A percentile compares a stretch with the other conserved stretches of the same genome.
These are phyloP conservation scores for Glycine soja DNA, from an alignment of 306 rosid species.

Conservation along the genomic window DNA sequence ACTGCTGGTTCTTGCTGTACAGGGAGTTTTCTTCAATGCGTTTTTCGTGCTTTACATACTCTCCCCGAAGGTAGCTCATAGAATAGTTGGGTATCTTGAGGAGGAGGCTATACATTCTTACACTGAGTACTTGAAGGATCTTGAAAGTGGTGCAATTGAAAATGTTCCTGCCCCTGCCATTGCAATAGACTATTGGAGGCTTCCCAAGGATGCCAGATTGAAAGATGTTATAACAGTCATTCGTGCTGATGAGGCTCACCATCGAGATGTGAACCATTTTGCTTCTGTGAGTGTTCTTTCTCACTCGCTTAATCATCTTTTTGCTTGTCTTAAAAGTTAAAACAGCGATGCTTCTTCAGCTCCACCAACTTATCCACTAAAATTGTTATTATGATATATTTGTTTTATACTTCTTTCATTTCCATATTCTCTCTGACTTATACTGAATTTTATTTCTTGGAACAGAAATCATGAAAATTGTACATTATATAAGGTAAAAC, in stretches of 20 bases:
- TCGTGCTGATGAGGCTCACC: constrained; percentile 92
- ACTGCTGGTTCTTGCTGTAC: constrained; percentile 72
- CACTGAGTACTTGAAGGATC: constrained; percentile 65
- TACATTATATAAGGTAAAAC: not conserved
- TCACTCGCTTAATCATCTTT: constrained; percentile 13
- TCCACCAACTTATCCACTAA: not conserved
- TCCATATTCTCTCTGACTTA: not conserved
- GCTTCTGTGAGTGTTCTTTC: constrained; percentile 71
- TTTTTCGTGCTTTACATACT: constrained; percentile 63
- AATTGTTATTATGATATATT: constrained; percentile 2
- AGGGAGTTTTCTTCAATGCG: constrained; percentile 86
- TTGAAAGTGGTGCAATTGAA: constrained; percentile 65
- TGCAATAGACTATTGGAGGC: constrained; percentile 86
- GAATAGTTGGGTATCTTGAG: constrained; percentile 83
- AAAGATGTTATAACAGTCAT: constrained; percentile 74
- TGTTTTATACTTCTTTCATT: constrained; percentile 31
- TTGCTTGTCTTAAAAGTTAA: not conserved
- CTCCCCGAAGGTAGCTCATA: constrained; percentile 76
- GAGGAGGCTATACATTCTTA: constrained; percentile 82
- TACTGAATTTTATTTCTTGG: not conserved
- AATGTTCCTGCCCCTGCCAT: constrained; percentile 81
- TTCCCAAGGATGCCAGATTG: constrained; percentile 72
- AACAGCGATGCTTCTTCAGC: not conserved
- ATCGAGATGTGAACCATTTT: constrained; percentile 80
- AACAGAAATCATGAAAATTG: constrained; percentile 15